phyloP scores from a whole-genome alignment of 805 yeast genomes.

The Candida mattraensis region DNA sequence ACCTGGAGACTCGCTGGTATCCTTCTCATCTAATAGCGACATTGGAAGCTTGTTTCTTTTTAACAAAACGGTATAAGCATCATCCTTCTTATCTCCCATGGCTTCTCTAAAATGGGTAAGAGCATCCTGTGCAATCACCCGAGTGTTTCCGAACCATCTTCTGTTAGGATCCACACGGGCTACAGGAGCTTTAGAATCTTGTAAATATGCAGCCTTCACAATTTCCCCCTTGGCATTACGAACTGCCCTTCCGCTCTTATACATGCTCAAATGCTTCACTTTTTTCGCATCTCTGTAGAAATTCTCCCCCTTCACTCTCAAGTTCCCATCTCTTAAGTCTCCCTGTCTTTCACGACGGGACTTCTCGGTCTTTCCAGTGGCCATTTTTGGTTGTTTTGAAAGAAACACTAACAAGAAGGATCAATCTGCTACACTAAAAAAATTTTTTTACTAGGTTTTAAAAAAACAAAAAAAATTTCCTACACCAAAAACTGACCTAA shows the following conservation, averaged over 20 bases:
- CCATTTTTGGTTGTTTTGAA: slow-evolving; percentile 54
- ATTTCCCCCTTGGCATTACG: slow-evolving; percentile 88
- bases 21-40: slow-evolving; percentile 90
- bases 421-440: no score
- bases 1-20: slow-evolving; percentile 70
- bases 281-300: slow-evolving; percentile 93
- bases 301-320: slow-evolving; percentile 95
- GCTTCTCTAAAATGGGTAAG: slow-evolving; percentile 92
- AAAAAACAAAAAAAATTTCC: slow-evolving; percentile 1
- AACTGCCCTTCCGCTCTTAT: slow-evolving; percentile 84
- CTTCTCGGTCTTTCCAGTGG: slow-evolving; percentile 90
- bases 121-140: slow-evolving; percentile 97
- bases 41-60: slow-evolving; percentile 92
- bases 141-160: slow-evolving; percentile 96
- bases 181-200: slow-evolving; percentile 80
- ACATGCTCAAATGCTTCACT: slow-evolving; percentile 88
- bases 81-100: slow-evolving; percentile 79
- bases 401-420: slow-evolving; percentile 1
- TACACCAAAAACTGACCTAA: slow-evolving; percentile 5
- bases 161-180: slow-evolving; percentile 96
- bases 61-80: slow-evolving; percentile 80
- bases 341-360: slow-evolving; percentile 82
- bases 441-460: slow-evolving; percentile 1
- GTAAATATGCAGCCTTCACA: slow-evolving; percentile 82
- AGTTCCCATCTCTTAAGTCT: slow-evolving; percentile 81